Evolutionary conservation across 257 asterid genomes (phyloP), one percentile per base, ranked within the genome.

Genomic region (Nyctanthes arbortristis): DNA sequence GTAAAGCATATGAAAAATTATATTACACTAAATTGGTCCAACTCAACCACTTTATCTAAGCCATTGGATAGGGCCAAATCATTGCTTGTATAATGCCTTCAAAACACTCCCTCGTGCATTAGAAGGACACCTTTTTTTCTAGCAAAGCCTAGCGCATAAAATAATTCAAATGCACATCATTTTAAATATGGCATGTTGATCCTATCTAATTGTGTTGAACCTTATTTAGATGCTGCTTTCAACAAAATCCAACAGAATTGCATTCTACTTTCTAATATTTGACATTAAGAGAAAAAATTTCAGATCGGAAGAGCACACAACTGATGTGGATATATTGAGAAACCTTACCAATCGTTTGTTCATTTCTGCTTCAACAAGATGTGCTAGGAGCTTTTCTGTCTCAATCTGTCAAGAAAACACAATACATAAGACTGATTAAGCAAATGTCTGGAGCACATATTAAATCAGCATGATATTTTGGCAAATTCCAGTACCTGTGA

Each of bases 311-410:
- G n/a, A 52, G 59, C 59, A 52, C 24, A n/a, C 28, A 52, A 22
- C 22, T 20, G 68, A 70, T 34, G 35, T 45, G 67, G 52, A 37
- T 62, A 20, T 31, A 49, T 33, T 24, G 60, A 61, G 68, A 68
- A 18, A 58, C 45, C 79, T 79, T 75, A 93, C 99, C 91, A 77
- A 63, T 58, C 96, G 84, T 79, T 84, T 91, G 78, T 88, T 91
- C 88, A 94, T 92, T 83, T 91, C 99, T 71, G 68, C 80, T 84
- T 91, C 99, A 73, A 94, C 99, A 18, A 89, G 96, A 81, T 91
- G 88, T 73, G 98, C 99, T 3, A 94, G 80, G 67, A 94, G 98
- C 79, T 89, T 94, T 82, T 94, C 99, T 2, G 99, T 94, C 85
- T 94, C 99, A 68, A 94, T 94, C 98, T 92, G 84, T 52, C 40